Base-by-base conservation (phyloP, 2,329 filamentous ascomycete genomes). In the Botrytis byssoidea region DNA sequence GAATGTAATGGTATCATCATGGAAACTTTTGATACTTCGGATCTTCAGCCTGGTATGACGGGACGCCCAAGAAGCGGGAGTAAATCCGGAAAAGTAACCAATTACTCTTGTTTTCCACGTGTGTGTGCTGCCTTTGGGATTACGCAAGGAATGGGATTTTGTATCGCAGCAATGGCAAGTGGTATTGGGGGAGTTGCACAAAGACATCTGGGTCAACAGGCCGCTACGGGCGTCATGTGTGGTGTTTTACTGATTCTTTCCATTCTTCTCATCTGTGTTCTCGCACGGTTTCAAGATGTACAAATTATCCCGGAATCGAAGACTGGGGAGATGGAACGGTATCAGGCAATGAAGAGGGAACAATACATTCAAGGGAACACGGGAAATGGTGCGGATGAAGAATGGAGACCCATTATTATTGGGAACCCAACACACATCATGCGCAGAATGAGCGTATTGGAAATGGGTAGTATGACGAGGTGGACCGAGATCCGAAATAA, bases 21-120 rank as follows among this genome's bases (percentile, higher is more conserved):
- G 92, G 92, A 94, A 79, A 91, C 90, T 0, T 95, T 91, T 81
- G 93, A 95, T 80, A 92, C 90, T n/a, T 93, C 91, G 59, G 93
- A 95, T 81, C 85, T 95, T 6, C 91, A 92, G 77, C 89, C 91
- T 3, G 90, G 91, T 18, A 91, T 92, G 85, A 92, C 87, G 10
- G 88, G 88, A 44, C 85, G 85, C 25, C 85, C 85, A n/a, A 84
- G 82, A 42, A 72, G 40, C 32, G 70, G 70, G 5, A 83, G 83
- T n/a, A 81, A 82, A 25, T 86, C 85, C 61, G 83, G 84, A 64
- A 85, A 87, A 65, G 83, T 88, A 51, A 93, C 89, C 18, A 93
- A 93, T 79, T 94, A 93, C 83, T 93, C 92, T 0, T 91, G 89
- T 0, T 94, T 93, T 76, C 93, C 93, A 10, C 88, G 92, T 57